phyloP scores from a whole-genome alignment of 2,329 filamentous ascomycete species.

The Chaetoscypha palmicola region DNA sequence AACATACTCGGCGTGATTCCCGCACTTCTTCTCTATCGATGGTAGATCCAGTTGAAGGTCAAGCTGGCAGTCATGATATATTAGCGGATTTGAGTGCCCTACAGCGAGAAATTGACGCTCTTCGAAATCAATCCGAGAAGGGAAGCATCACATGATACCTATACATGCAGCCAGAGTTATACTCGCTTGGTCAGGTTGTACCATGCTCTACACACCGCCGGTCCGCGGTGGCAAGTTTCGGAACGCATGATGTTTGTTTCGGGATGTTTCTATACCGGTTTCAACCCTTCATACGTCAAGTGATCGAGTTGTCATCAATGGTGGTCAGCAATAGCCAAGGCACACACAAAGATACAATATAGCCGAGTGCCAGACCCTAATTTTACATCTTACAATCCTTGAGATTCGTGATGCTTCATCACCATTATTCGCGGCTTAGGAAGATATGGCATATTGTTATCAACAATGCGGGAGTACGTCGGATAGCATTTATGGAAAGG shows the following conservation, averaged over 20 bases:
- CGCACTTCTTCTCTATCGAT: constrained; percentile 19
- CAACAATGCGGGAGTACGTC: constrained; percentile 2
- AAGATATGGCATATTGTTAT: not conserved
- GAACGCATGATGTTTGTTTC: constrained; percentile 3
- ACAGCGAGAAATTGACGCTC: constrained; percentile 68
- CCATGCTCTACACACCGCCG: constrained; percentile 3
- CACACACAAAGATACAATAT: not conserved
- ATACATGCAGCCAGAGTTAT: constrained; percentile 6
- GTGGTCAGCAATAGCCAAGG: constrained; percentile 10
- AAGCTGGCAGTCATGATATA: constrained; percentile 48
- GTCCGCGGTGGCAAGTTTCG: not conserved
- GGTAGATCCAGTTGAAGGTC: constrained; percentile 31
- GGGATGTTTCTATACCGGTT: constrained; percentile 8
- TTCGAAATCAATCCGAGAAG: constrained; percentile 39
- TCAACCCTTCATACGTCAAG: constrained; percentile 2
- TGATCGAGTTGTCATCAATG: constrained; percentile 8
- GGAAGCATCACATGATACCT: constrained; percentile 20
- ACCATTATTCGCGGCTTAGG: not conserved
- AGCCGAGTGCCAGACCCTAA: not conserved
- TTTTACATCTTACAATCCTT: too few species aligned
- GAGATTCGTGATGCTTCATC: not conserved
- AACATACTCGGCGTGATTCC: constrained; percentile 20
- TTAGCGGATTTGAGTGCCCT: constrained; percentile 65
- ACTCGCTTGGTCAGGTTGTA: constrained; percentile 1
- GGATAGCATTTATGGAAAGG: constrained; percentile 4